Base-by-base conservation (phyloP, 805 yeast species). In the Pichia membranifaciens region DNA sequence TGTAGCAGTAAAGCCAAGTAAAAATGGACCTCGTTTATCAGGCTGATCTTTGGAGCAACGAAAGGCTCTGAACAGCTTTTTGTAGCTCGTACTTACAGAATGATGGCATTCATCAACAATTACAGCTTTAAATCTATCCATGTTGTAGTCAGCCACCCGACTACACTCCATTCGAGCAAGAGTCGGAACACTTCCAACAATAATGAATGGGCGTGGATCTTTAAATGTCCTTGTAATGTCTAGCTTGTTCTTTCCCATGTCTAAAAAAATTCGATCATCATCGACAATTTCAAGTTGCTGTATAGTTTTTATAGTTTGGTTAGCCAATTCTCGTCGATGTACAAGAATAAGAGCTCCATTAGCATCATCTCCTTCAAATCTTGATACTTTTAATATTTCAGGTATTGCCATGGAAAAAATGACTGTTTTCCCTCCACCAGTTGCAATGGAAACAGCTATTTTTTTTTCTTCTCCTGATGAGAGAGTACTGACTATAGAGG, bases 381-480 rank as follows among this genome's bases (percentile, higher is more conserved):
- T 32, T 4, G 56, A 48, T 31, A 66, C 53, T 5, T 40, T 38
- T 0, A 64, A 58, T 5, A 67, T 32, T 28, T 66, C 58, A 0
- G 78, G 73, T 3, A 84, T 75, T 37, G 84, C 54, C 52, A 75
- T 75, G 0, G 85, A 64, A 59, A 87, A 84, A 1, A 87, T 80
- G 12, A 88, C 87, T 0, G 97, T 90, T 57, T 90, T 90, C 5
- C 98, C 98, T 12, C 96, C 93, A 0, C 98, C 98, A 0, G 98
- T 91, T 13, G 96, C 96, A 34, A 90, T 63, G 25, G 88, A 84
- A 2, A 88, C 89, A 0, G 91, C 96, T 0, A 88, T 76, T 41
- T 93, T 69, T 17, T 72, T 64, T 2, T 64, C 55, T 1, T 54
- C 28, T 0, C 64, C 56, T 2, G 84, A 5, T 5, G 40, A 17